Evolutionary conservation across 352 stramenopile species (phyloP).

Genomic region (Phytopythium boreale): DNA sequence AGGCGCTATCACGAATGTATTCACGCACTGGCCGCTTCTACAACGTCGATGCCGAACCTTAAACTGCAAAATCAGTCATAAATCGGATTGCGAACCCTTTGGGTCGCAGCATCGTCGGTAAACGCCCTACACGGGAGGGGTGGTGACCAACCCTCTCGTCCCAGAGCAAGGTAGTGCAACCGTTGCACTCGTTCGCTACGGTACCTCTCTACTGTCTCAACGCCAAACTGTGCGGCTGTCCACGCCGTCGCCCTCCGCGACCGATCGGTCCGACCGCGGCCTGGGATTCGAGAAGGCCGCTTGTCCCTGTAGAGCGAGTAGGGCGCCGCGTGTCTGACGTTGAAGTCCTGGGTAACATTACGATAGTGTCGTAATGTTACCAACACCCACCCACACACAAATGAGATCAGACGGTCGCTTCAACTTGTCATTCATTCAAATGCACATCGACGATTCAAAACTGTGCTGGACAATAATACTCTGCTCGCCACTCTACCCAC

Average conservation of each 20-base stretch:
- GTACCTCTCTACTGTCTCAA: background rate
- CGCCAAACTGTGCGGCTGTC: background rate
- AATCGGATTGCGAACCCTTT: background rate
- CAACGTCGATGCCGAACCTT: too few species aligned
- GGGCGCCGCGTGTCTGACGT: too few species aligned
- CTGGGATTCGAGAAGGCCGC: too few species aligned
- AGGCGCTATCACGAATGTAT: background rate
- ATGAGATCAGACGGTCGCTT: background rate
- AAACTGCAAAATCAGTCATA: too few species aligned
- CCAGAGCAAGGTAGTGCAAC: background rate
- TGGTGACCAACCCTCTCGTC: background rate
- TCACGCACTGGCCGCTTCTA: too few species aligned
- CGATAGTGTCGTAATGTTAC: background rate
- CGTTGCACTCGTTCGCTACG: background rate
- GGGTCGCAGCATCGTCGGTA: background rate
- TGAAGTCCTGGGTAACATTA: background rate
- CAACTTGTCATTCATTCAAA: background rate
- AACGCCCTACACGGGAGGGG: background rate
- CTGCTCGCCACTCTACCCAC: background rate
- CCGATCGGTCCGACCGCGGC: too few species aligned
- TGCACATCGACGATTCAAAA: background rate
- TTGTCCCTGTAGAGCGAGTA: too few species aligned
- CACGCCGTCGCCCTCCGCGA: background rate
- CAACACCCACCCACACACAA: background rate
- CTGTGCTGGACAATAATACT: too few species aligned